These are phyloP conservation scores for Vitis riparia DNA, from an alignment of 164 flowering plant species.

Conservation along the genomic window DNA sequence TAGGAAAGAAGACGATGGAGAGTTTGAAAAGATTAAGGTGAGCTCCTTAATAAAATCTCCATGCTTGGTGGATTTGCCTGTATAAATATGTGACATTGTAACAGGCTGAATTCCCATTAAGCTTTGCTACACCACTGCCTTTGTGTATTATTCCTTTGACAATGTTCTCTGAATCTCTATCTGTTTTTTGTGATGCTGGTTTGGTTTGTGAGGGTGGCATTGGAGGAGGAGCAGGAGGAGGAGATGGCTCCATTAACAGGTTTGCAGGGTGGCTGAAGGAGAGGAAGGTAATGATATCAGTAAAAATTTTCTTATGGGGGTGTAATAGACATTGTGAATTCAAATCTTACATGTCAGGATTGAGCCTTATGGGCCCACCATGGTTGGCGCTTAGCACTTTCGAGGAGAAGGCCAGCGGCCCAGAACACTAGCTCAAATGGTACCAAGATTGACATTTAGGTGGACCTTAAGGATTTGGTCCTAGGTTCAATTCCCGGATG, in stretches of 20 bases:
- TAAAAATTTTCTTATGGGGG: neutral
- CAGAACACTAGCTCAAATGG: no score
- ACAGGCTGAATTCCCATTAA: neutral
- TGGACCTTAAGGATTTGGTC: no score
- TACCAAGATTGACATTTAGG: no score
- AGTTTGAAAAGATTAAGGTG: neutral
- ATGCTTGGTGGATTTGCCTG: neutral
- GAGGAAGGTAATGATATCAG: neutral
- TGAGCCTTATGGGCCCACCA: no score
- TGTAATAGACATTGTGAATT: no score
- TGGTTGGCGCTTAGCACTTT: no score
- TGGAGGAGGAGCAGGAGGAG: neutral
- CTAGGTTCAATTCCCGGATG: no score
- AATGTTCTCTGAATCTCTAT: conserved; percentile 1
- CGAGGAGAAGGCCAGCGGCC: no score
- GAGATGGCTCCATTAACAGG: neutral
- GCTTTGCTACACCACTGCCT: no score
- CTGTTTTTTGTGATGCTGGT: neutral
- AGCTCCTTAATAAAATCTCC: conserved; percentile 3
- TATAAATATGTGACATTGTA: neutral
- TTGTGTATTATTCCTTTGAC: neutral
- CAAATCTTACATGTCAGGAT: no score
- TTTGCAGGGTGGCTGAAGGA: neutral
- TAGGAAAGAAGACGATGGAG: neutral
- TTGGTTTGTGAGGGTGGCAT: neutral